Conservation (phyloP, 2,329 filamentous ascomycete species). For the Aureobasidium sp. region DNA sequence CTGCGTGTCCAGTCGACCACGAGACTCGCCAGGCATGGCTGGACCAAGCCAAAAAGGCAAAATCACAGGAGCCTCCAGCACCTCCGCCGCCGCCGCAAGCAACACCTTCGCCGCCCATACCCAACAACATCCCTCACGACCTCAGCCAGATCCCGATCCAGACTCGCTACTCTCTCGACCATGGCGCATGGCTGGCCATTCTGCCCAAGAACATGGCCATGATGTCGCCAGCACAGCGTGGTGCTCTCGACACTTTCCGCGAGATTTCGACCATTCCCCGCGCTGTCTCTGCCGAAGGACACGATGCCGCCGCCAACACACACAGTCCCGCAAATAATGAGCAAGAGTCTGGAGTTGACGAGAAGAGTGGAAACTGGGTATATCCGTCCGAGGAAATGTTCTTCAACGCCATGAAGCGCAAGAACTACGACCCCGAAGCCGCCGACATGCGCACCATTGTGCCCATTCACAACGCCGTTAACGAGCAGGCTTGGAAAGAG, state of each 20-base stretch:
- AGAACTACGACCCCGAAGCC: constrained; percentile 64
- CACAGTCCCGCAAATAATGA: constrained; percentile 62
- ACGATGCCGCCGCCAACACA: constrained; percentile 27
- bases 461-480: constrained; percentile 96
- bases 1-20: constrained; percentile 79
- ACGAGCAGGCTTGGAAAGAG: constrained; percentile 90
- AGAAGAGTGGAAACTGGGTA: constrained; percentile 79
- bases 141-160: constrained; percentile 17
- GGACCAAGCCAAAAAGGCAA: constrained; percentile 39
- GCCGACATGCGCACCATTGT: constrained; percentile 86
- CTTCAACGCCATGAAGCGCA: constrained; percentile 92
- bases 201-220: constrained; percentile 21
- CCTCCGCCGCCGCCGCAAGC: constrained; percentile 33
- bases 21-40: constrained; percentile 86
- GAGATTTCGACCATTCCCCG: constrained; percentile 70
- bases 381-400: constrained; percentile 97
- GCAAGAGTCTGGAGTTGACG: constrained; percentile 65
- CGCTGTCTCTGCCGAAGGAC: constrained; percentile 33
- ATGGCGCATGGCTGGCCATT: constrained; percentile 26
- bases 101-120: constrained; percentile 22
- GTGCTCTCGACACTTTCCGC: constrained; percentile 56
- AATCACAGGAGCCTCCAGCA: constrained; percentile 16
- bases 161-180: constrained; percentile 27
- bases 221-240: constrained; percentile 30
- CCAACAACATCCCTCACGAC: constrained; percentile 32